These are phyloP conservation scores for Beauveria australis DNA, from an alignment of 2,329 filamentous ascomycete species.

Conservation along the genomic window DNA sequence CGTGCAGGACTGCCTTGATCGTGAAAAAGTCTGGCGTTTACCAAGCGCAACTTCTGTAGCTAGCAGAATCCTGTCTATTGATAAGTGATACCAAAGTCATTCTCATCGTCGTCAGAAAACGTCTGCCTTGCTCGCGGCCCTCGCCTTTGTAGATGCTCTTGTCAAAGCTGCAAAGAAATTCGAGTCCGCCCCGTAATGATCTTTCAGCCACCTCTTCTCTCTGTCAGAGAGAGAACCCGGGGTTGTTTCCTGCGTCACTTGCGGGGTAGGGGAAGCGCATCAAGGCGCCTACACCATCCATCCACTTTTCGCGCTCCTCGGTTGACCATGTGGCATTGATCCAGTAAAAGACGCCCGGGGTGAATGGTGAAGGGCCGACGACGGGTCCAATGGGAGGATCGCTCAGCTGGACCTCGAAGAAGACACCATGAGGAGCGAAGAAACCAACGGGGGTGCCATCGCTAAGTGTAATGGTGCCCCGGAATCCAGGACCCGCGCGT, in stretches of 20 bases:
- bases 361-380: background rate
- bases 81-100: no score
- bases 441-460: background rate
- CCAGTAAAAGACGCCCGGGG: background rate
- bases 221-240: background rate
- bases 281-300: no score
- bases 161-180: slow-evolving; percentile 23
- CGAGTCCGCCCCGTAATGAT: slow-evolving; percentile 24
- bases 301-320: background rate
- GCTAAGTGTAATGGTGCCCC: background rate
- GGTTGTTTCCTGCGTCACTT: no score
- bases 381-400: background rate
- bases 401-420: background rate
- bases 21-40: no score
- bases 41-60: no score
- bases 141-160: slow-evolving; percentile 29
- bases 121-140: slow-evolving; percentile 26
- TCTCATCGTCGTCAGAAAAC: slow-evolving; percentile 13
- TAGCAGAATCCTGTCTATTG: no score
- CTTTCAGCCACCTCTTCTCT: slow-evolving; percentile 28
- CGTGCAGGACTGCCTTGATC: no score
- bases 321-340: background rate
- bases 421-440: background rate
- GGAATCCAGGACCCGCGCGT: no score
- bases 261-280: no score